Percentiles rank a stretch among this genome's conserved stretches.
Conservation (phyloP, 352 stramenopile species). For the Pythium aristosporum region DNA sequence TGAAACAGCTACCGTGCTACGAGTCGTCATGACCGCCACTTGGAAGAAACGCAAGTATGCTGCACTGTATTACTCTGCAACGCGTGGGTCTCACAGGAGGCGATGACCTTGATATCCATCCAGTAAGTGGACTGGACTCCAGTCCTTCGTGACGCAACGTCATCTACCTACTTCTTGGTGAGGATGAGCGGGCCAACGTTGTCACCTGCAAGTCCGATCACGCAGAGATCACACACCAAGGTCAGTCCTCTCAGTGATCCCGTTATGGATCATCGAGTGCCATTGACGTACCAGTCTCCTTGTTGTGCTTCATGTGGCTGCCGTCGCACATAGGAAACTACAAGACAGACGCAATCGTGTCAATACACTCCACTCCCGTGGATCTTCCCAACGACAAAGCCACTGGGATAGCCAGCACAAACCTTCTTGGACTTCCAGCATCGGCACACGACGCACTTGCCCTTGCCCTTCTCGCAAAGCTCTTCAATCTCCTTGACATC, state of each 20-base stretch:
- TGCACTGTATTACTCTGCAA: too few species aligned
- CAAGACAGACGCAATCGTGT: not conserved
- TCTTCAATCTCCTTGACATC: conserved; percentile 76
- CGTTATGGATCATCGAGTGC: not conserved
- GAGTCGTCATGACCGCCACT: too few species aligned
- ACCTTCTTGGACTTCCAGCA: conserved; percentile 90
- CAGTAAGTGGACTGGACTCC: too few species aligned
- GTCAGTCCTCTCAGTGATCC: not conserved
- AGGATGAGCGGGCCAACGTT: conserved; percentile 81
- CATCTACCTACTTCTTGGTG: conserved; percentile 50
- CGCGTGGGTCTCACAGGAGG: too few species aligned
- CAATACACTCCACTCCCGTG: not conserved
- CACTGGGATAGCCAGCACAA: not conserved
- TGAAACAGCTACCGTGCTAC: too few species aligned
- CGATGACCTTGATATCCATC: not conserved
- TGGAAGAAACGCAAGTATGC: too few species aligned
- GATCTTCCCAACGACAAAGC: not conserved
- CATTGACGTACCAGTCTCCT: conserved; percentile 53
- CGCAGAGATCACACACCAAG: not conserved
- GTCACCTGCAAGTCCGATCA: conserved; percentile 34
- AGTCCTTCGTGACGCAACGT: not conserved
- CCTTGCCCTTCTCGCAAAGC: conserved; percentile 66
- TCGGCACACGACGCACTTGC: conserved; percentile 80
- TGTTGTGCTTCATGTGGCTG: conserved; percentile 86
- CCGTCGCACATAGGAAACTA: conserved; percentile 82